phyloP scores from a whole-genome alignment of 2,329 filamentous ascomycete species.

The Gnomoniopsis sp. region DNA sequence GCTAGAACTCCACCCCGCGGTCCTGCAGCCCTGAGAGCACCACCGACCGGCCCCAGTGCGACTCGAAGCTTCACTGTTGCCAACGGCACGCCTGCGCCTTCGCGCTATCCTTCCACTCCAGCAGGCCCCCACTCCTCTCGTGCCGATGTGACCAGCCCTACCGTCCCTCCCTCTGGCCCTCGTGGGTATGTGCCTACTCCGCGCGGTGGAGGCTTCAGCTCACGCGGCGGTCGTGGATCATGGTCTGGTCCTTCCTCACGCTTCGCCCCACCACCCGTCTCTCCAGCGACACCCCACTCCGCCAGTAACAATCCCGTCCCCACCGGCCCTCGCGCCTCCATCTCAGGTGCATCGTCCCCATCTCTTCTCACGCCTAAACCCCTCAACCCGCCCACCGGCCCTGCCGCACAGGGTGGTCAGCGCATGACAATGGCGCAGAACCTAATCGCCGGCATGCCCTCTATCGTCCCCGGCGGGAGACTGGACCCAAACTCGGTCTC shows the following conservation, averaged over 20 bases:
- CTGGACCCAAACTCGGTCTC: conserved; percentile 45
- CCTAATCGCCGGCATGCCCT: conserved; percentile 48
- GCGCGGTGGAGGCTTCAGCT: conserved; percentile 39
- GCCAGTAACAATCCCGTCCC: conserved; percentile 40
- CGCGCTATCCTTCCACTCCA: conserved; percentile 22
- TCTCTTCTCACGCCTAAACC: conserved; percentile 36
- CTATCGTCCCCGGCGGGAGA: conserved; percentile 52
- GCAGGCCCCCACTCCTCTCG: conserved; percentile 30
- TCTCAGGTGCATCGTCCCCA: conserved; percentile 34
- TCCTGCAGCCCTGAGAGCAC: conserved; percentile 49
- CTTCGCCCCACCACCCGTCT: conserved; percentile 28
- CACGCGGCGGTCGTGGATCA: conserved; percentile 42
- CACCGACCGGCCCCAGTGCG: conserved; percentile 43
- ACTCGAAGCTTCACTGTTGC: conserved; percentile 37
- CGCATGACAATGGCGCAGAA: conserved; percentile 49
- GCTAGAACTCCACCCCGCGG: conserved; percentile 51
- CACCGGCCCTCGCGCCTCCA: conserved; percentile 43
- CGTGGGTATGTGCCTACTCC: conserved; percentile 47
- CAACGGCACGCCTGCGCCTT: conserved; percentile 32
- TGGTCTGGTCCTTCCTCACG: conserved; percentile 17
- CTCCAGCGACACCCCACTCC: conserved; percentile 35
- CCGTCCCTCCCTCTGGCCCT: conserved; percentile 51
- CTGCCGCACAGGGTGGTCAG: conserved; percentile 36
- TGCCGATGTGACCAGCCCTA: conserved; percentile 41
- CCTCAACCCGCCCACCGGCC: conserved; percentile 58